Evolutionary conservation across 345 rosid genomes (phyloP).

Genomic region (Carallia pectinifolia): DNA sequence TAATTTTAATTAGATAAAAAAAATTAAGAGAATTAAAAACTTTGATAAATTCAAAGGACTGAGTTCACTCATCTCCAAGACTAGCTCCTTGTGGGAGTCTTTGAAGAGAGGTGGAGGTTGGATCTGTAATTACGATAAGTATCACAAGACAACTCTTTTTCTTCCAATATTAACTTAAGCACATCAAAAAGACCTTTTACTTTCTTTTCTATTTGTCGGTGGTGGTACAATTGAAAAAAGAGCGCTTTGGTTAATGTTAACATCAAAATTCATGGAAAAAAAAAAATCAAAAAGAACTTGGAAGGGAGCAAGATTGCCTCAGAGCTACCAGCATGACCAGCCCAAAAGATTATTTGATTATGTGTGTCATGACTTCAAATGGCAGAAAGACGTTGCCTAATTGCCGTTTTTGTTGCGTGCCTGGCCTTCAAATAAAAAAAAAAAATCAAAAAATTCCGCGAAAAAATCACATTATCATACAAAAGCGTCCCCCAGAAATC

Average conservation of each 20-base stretch:
- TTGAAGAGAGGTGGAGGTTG: slow-evolving; percentile 5
- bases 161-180: neutral
- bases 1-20: too few species aligned
- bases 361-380: neutral
- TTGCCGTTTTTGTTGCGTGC: neutral
- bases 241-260: neutral
- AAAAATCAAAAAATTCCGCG: neutral
- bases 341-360: neutral
- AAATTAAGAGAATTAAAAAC: too few species aligned
- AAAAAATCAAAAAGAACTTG: neutral
- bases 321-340: neutral
- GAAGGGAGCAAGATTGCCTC: neutral
- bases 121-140: slow-evolving; percentile 6
- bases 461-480: slow-evolving; percentile 1
- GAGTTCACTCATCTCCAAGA: slow-evolving; percentile 17
- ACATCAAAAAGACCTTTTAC: neutral
- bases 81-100: neutral
- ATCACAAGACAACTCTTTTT: neutral
- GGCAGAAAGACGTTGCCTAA: neutral
- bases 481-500: too few species aligned
- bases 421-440: neutral
- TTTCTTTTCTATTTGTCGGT: neutral
- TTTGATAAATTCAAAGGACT: neutral
- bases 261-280: neutral
- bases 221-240: neutral